Evolutionary conservation across 2,329 filamentous ascomycete genomes (phyloP), one percentile per base, ranked within the genome.

Genomic region (Thelonectria blattea): DNA sequence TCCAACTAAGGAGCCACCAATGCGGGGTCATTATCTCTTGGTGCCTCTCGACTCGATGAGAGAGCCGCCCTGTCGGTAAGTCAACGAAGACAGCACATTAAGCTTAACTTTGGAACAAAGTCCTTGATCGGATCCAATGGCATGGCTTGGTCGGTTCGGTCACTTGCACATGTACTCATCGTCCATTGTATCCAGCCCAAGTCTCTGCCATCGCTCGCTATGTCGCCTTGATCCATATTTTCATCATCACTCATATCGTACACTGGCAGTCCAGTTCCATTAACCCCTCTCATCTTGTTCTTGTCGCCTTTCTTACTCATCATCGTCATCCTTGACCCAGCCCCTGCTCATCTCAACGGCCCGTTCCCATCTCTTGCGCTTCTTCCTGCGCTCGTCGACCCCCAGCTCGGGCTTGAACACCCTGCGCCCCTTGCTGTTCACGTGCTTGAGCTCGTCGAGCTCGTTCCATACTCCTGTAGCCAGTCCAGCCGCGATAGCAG

Each of bases 401-500:
- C 81, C 79, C 59, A 91, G 85, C 64, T 85, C 78, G 1, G 92
- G 91, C 69, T 85, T 78, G 73, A 96, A 96, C 17, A 86, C 83
- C 62, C 83, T 89, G 55, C 88, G 84, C 52, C 88, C 90, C 53
- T 84, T 82, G 60, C 84, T 87, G 75, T 92, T 92, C 74, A 95
- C 88, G 61, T 88, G 81, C 68, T 86, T 86, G 32, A 96, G 79
- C 69, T 94, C 91, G 27, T 88, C 84, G 58, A 95, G 87, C 70
- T 87, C 84, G 64, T 86, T 84, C 91, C 92, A 96, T 34, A 94
- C 86, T 46, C 85, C 88, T 12, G 91, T 87, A 9, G 92, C 92
- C 61, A 96, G 87, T n/a, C 91, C 93, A 9, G 93, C 93, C 15
- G 93, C 92, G 68, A 96, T 94, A 49, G 93, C 93, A 14, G 93